Conservation (phyloP, 106 monocot genomes). For the Vanilla planifolia region DNA sequence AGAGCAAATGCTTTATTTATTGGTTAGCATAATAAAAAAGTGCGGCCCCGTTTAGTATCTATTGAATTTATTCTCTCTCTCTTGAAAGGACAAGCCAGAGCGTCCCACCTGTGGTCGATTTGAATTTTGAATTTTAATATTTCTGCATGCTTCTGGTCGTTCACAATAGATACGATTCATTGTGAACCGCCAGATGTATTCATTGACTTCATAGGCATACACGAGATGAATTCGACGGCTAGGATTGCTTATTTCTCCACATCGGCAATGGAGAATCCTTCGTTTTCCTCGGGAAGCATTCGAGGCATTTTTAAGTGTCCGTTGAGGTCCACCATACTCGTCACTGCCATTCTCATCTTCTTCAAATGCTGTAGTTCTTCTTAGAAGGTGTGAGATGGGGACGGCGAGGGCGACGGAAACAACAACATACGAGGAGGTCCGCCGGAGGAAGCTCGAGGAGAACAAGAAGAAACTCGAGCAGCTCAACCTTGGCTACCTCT, state of each 20-base stretch:
- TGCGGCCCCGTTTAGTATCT: too few relatives aligned
- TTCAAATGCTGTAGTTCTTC: not conserved
- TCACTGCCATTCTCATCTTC: too few relatives aligned
- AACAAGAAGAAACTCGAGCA: slow-evolving; percentile 81
- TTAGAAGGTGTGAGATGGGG: slow-evolving; percentile 3
- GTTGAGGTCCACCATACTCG: not conserved
- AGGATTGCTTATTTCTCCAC: not conserved
- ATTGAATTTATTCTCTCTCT: too few relatives aligned
- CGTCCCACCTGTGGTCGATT: not conserved
- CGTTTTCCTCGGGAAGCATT: too few relatives aligned
- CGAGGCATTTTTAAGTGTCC: not conserved
- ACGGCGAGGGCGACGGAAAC: slow-evolving; percentile 3
- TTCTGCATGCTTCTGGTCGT: not conserved
- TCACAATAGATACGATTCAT: not conserved
- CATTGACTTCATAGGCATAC: not conserved
- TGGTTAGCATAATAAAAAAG: too few relatives aligned
- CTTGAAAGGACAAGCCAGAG: too few relatives aligned
- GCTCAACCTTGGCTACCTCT: slow-evolving; percentile 54
- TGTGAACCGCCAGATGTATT: not conserved
- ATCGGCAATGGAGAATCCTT: not conserved
- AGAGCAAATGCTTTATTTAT: too few relatives aligned
- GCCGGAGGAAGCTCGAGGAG: slow-evolving; percentile 62
- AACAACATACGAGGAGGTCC: slow-evolving; percentile 49
- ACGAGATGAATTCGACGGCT: not conserved
- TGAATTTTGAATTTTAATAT: slow-evolving; percentile 2